Evolutionary conservation across 2,329 filamentous ascomycete species (phyloP), one percentile per base, ranked within the genome.

Genomic region (Pseudocercospora musae): DNA sequence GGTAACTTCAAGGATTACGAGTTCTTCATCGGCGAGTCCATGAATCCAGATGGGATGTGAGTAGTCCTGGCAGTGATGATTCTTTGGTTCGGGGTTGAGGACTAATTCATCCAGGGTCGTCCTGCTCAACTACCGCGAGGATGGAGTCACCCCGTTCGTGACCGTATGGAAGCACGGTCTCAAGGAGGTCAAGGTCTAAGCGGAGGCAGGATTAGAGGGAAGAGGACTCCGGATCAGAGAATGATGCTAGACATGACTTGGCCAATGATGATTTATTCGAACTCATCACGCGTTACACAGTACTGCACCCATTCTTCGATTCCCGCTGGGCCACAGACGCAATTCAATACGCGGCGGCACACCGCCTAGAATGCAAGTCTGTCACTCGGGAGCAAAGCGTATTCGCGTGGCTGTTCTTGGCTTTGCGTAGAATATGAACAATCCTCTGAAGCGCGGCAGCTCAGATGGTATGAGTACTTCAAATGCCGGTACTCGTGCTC

Each of bases 61-160:
- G 90, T 85, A 29, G 21, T 25, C 2, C 48, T 29, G 21, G 21
- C 31, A 29, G 21, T 11, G 4, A 9, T 3, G n/a, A 25, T 15
- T 52, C 25, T 40, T n/a, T 25, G 48, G 1, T 27, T 52, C 25
- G 23, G 21, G 2, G 15, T 9, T 15, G 59, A 56, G 61, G 56
- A 25, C 67, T 48, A 50, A n/a, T 5, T 15, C 18, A 18, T 40
- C 4, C 29, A 93, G 90, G 87, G 84, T 96, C 73, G 84, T 93
- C 69, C 90, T 97, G 71, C 89, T 97, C 77, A 96, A 97, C 86
- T 99, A 96, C 87, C 94, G 95, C 74, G 93, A 96, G 79, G 95
- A 98, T 74, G 95, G 95, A 78, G 79, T 89, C 71, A 98, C 94
- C 60, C 95, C 95, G 64, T 99, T 85, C 77, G 84, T 96, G 73